Base-by-base conservation (phyloP, 2,329 filamentous ascomycete genomes). In the Chaetomium globosum region DNA sequence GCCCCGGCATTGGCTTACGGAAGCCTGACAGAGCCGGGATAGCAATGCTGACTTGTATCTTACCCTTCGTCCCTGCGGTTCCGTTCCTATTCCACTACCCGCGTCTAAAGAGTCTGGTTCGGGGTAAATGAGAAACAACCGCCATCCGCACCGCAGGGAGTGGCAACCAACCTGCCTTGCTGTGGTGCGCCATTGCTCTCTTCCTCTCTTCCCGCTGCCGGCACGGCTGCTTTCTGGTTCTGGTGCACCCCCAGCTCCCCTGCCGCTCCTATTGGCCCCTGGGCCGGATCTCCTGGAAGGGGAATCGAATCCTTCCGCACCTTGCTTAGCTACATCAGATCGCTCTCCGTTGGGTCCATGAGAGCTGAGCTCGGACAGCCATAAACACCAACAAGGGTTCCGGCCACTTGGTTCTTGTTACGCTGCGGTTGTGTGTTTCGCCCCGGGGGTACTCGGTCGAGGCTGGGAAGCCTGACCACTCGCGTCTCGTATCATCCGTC, bases 261-360 rank as follows among this genome's bases (percentile, higher is more conserved):
- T 65, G 61, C 57, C 49, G 52, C 53, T 68, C 57, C 59, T 48
- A 68, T 69, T 68, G 66, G 68, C 49, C 63, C 64, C 57, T 19
- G n/a, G 48, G 10, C 56, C 54, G 56, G 56, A 19, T 60, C 48
- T 59, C 57, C 43, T 21, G 52, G 59, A 60, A 65, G 46, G 21
- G 54, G 33, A 33, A 53, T 43, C 58, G 55, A 68, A 66, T 68
- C 68, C 64, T 68, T 61, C 67, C 10, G 54, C 59, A 48, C 53
- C 36, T 55, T 30, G 31, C 49, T 26, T 53, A n/a, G 7, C 49
- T 30, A 21, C 43, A 36, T 49, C 21, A 21, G 28, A 33, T 33
- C 8, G 19, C 23, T 39, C 5, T 19, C 55, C 31, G 36, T 30
- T 62, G n/a, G 59, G 21, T 33, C 16, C 28, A 59, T 48, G 30